Evolutionary conservation across 176 grass and related monocot genomes (phyloP).

Genomic region (Saccharum officinarum): DNA sequence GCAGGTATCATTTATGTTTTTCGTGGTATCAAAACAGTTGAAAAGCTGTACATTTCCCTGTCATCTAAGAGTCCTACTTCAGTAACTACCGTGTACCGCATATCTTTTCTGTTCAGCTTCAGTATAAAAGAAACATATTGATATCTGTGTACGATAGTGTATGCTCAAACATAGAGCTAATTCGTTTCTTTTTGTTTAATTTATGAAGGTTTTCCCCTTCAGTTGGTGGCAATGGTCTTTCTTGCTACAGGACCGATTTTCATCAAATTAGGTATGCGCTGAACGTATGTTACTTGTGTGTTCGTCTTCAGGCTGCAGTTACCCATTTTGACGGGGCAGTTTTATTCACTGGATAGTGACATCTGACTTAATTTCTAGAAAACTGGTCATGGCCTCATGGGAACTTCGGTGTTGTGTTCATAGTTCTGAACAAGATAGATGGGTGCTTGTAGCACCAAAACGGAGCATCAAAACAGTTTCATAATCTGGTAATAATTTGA

Average conservation of each 20-base stretch:
- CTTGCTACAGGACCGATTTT: constrained; percentile 87
- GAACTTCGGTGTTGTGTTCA: constrained; percentile 84
- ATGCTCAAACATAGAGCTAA: neutral
- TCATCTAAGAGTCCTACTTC: neutral
- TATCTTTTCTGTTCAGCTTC: neutral
- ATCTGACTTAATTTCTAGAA: constrained; percentile 52
- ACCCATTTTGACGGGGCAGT: constrained; percentile 2
- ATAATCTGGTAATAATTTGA: constrained; percentile 12
- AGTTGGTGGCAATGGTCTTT: constrained; percentile 66
- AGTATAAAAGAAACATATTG: neutral
- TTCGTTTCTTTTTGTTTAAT: neutral
- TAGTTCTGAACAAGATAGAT: constrained; percentile 90
- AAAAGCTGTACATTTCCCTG: neutral
- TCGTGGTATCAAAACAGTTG: neutral
- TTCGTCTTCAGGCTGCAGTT: neutral
- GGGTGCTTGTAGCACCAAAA: constrained; percentile 91
- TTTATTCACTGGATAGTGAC: neutral
- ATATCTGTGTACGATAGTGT: neutral
- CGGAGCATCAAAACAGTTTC: constrained; percentile 58
- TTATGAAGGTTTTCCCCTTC: constrained; percentile 42
- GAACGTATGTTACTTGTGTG: neutral
- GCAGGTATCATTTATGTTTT: constrained; percentile 51
- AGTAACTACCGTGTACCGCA: neutral
- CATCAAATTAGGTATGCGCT: constrained; percentile 73
- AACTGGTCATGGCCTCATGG: constrained; percentile 60